Evolutionary conservation across 2,329 filamentous ascomycete species (phyloP), one percentile per base, ranked within the genome.

Genomic region (Pezicula neosporulosa): DNA sequence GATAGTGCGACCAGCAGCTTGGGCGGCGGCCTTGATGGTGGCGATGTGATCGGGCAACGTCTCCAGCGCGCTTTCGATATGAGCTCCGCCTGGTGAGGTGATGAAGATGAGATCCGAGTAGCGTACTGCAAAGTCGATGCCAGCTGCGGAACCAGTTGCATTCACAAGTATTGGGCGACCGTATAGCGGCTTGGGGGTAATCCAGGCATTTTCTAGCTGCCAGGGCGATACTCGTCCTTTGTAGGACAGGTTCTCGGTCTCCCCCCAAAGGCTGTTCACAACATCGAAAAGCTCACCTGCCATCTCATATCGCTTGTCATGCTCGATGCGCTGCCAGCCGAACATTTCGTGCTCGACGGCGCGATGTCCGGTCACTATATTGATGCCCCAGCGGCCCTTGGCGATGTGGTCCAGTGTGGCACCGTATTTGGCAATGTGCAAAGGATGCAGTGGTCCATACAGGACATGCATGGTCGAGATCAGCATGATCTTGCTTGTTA

Each of bases 401-500:
- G 59, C 49, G 49, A 62, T 60, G 37, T 60, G 59, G 37, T 62
- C 60, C 3, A 62, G 46, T 8, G 57, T 62, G 15, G 59, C 56
- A 12, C 58, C 60, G 30, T 55, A 60, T 46, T 60, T 60, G 48
- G 60, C 60, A 35, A 62, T 60, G 48, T 61, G 58, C 18, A 60
- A 47, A 6, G 60, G 60, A 43, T 60, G 60, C 13, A 62, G 44
- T 12, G 60, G 58, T 5, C 59, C 58, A 46, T 59, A 62, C 10
- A 61, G 48, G 18, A 62, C 57, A 46, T 60, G 58, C 35, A 60
- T 55, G 3, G 60, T 61, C 10, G 60, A 60, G 18, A 62, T 57
- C n/a, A 62, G 57, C 35, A 60, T 21, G 12, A 62, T 62, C 10
- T 55, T 55, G 36, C 51, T 60, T n/a, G 60, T 70, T 10, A 61